phyloP scores from a whole-genome alignment of 2,329 filamentous ascomycete species.

The Fusarium sp. region DNA sequence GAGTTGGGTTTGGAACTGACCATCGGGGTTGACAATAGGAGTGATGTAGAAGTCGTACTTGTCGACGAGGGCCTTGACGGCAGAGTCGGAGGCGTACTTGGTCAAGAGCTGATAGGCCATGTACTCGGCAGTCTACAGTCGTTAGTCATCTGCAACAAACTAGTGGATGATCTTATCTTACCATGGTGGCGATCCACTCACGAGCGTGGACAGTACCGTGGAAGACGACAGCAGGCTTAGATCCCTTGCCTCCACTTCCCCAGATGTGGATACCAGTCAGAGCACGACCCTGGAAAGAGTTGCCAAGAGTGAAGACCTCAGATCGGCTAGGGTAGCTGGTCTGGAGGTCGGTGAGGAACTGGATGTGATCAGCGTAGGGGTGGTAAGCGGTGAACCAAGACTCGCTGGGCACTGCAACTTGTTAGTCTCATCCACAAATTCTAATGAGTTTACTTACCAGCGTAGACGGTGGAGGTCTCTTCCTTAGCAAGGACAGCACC shows the following conservation, averaged over 20 bases:
- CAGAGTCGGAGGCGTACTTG: conserved; percentile 27
- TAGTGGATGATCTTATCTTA: background rate
- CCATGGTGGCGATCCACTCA: conserved; percentile 35
- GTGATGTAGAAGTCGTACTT: conserved; percentile 75
- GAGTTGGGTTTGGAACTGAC: conserved; percentile 45
- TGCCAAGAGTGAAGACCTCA: conserved; percentile 24
- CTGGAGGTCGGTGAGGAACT: conserved; percentile 28
- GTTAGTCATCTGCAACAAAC: background rate
- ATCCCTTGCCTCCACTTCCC: conserved; percentile 35
- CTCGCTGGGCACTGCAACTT: conserved; percentile 15
- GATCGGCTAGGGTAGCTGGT: conserved; percentile 27
- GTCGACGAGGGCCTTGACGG: conserved; percentile 59
- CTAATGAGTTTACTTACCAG: background rate
- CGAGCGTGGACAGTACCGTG: conserved; percentile 35
- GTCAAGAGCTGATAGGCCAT: conserved; percentile 34
- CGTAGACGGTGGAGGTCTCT: conserved; percentile 20
- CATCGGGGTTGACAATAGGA: conserved; percentile 70
- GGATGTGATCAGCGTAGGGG: conserved; percentile 27
- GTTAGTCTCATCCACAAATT: background rate
- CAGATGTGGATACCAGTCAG: conserved; percentile 34
- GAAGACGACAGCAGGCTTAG: conserved; percentile 33
- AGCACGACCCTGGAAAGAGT: conserved; percentile 27
- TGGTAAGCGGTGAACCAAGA: conserved; percentile 34
- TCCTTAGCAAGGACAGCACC: conserved; percentile 29
- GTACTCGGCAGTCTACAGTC: conserved; percentile 18